These are phyloP conservation scores for Remersonia thermophila DNA, from an alignment of 2,329 filamentous ascomycete genomes.

Conservation along the genomic window DNA sequence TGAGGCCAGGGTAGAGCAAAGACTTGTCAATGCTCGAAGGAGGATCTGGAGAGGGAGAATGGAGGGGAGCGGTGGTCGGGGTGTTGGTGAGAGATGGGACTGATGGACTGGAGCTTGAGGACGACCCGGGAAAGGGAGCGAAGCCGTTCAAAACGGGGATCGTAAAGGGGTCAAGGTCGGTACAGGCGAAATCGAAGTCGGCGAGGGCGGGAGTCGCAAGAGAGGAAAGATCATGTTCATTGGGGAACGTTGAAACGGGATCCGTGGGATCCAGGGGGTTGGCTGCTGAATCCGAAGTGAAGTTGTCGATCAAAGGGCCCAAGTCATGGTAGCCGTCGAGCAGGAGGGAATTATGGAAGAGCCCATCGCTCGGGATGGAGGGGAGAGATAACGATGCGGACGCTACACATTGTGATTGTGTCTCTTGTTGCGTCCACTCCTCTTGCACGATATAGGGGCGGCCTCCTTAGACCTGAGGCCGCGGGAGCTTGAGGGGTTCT, in stretches of 20 bases:
- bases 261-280: conserved; percentile 1
- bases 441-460: conserved; percentile 4
- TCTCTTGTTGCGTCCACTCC: too few relatives aligned
- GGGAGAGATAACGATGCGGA: conserved; percentile 10
- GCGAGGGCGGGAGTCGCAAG: conserved; percentile 4
- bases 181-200: conserved; percentile 4
- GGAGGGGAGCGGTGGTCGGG: conserved; percentile 4
- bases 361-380: conserved; percentile 13
- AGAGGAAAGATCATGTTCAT: neutral
- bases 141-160: conserved; percentile 5
- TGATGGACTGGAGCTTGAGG: neutral
- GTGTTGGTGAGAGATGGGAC: conserved; percentile 3
- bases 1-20: conserved; percentile 9
- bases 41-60: conserved; percentile 3
- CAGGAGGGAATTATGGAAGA: conserved; percentile 2
- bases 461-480: conserved; percentile 21
- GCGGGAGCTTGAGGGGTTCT: conserved; percentile 7
- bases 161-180: conserved; percentile 5
- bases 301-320: conserved; percentile 4
- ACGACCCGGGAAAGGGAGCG: conserved; percentile 1
- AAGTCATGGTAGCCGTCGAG: conserved; percentile 7
- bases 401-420: conserved; percentile 9
- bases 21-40: conserved; percentile 1
- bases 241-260: conserved; percentile 1
- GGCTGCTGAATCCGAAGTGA: conserved; percentile 5